phyloP scores from a whole-genome alignment of 257 asterid species.

The Capsicum pubescens region DNA sequence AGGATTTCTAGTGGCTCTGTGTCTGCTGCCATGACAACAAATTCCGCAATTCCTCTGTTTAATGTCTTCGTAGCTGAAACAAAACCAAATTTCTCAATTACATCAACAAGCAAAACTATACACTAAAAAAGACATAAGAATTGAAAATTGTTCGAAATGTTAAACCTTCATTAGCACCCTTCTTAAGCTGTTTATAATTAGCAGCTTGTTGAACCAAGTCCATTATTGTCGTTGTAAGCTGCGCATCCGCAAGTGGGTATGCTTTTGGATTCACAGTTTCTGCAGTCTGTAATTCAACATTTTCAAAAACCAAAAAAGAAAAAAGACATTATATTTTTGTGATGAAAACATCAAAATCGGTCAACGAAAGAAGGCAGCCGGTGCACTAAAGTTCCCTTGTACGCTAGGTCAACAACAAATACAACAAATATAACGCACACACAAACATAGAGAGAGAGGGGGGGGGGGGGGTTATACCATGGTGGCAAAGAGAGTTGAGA shows the following conservation, averaged over 20 bases:
- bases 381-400: too few relatives aligned
- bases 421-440: neutral
- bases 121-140: neutral
- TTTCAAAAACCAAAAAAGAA: neutral
- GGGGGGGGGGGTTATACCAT: neutral
- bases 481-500: constrained; percentile 14
- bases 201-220: constrained; percentile 94
- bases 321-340: neutral
- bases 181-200: constrained; percentile 86
- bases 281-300: constrained; percentile 14
- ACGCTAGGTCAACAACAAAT: too few relatives aligned
- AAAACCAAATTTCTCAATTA: neutral
- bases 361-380: too few relatives aligned
- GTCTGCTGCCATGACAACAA: constrained; percentile 92
- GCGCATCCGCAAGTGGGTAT: constrained; percentile 83
- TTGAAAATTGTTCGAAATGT: neutral
- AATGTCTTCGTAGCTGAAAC: constrained; percentile 86
- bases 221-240: constrained; percentile 74
- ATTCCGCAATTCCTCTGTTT: constrained; percentile 92
- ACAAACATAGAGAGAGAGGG: neutral
- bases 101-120: neutral
- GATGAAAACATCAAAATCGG: neutral
- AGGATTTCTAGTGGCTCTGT: constrained; percentile 94
- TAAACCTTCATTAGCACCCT: constrained; percentile 94
- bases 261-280: constrained; percentile 89